Evolutionary conservation across 2,329 filamentous ascomycete species (phyloP).

Genomic region (Talaromyces sp.): DNA sequence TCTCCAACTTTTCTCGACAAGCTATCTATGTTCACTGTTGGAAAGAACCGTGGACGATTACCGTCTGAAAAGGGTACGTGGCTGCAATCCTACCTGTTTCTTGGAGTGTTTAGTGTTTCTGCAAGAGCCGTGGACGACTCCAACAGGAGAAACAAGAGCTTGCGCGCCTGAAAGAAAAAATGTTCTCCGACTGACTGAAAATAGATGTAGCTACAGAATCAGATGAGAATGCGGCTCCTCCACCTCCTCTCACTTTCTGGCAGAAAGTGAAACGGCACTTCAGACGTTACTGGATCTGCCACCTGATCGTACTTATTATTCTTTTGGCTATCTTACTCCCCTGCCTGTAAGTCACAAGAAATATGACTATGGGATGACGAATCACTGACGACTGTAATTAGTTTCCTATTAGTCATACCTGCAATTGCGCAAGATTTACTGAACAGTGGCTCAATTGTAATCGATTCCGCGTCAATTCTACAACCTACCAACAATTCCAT

Average conservation of each 20-base stretch:
- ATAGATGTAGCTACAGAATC: constrained; percentile 21
- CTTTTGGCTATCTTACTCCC: constrained; percentile 41
- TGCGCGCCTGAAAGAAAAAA: neutral
- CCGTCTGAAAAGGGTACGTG: constrained; percentile 15
- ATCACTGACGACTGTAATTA: constrained; percentile 19
- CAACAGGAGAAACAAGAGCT: neutral
- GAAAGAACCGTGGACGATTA: constrained; percentile 10
- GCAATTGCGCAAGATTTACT: constrained; percentile 41
- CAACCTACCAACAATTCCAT: constrained; percentile 34
- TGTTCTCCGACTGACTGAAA: neutral
- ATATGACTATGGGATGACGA: neutral
- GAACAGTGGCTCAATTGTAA: constrained; percentile 35
- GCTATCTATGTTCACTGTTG: constrained; percentile 17
- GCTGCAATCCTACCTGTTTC: neutral
- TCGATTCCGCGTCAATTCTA: constrained; percentile 35
- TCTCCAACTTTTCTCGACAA: constrained; percentile 17
- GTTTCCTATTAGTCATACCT: constrained; percentile 41
- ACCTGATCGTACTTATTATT: constrained; percentile 34
- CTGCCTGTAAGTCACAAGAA: constrained; percentile 33
- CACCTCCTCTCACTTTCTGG: constrained; percentile 26
- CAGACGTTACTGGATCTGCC: constrained; percentile 40
- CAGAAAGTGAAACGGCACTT: constrained; percentile 35
- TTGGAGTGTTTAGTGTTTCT: neutral
- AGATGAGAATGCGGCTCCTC: constrained; percentile 20
- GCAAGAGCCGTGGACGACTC: neutral